These are phyloP conservation scores for Silene noctiflora DNA, from an alignment of 179 eudicot species.

Conservation along the genomic window DNA sequence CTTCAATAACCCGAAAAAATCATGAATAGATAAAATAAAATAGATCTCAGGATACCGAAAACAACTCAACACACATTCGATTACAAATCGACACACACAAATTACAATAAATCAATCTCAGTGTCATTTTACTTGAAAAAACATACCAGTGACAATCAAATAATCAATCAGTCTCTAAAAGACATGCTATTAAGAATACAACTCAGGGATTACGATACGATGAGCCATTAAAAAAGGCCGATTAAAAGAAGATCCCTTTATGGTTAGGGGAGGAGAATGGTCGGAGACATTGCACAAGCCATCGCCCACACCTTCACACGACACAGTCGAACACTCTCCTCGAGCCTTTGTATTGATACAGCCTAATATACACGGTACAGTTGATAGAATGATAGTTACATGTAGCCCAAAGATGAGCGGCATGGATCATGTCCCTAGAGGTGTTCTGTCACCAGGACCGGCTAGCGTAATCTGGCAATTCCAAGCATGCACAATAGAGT, in stretches of 20 bases:
- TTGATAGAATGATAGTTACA: constrained; percentile 27
- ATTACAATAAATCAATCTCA: constrained; percentile 24
- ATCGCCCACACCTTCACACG: constrained; percentile 14
- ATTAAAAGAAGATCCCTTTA: constrained; percentile 24
- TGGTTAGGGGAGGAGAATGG: constrained; percentile 8
- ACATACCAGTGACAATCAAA: not conserved
- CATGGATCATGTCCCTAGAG: constrained; percentile 29
- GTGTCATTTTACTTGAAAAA: not conserved
- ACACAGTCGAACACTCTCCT: constrained; percentile 21
- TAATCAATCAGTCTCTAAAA: constrained; percentile 24
- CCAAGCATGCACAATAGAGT: not conserved
- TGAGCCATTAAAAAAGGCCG: constrained; percentile 16
- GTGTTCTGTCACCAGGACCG: constrained; percentile 85
- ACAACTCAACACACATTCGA: not conserved
- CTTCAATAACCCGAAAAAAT: not conserved
- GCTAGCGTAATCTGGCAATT: constrained; percentile 74
- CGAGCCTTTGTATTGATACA: constrained; percentile 26
- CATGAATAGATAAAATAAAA: not conserved
- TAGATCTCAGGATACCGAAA: not conserved
- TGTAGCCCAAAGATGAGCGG: constrained; percentile 6
- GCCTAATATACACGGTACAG: constrained; percentile 29
- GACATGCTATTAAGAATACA: constrained; percentile 21
- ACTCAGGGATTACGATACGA: constrained; percentile 19
- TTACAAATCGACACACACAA: constrained; percentile 19
- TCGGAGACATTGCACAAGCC: constrained; percentile 10